Percentiles rank a stretch among this genome's conserved stretches.
Evolutionary conservation across 768 basidiomycete genomes (phyloP).

Genomic region (Leucosporidium creatinivorum): DNA sequence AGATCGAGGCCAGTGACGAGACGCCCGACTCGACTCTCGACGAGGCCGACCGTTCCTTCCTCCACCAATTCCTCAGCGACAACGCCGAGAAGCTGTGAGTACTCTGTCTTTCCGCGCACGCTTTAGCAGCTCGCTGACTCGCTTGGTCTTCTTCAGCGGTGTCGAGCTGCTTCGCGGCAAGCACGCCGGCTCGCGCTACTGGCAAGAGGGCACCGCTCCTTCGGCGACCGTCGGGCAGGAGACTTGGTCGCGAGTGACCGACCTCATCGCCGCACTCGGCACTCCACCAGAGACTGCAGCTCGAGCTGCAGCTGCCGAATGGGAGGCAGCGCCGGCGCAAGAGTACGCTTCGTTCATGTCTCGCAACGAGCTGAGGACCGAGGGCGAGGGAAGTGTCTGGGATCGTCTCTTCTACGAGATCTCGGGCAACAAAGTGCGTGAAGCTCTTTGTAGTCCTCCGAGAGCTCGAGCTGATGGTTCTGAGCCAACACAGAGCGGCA

Average conservation of each 20-base stretch:
- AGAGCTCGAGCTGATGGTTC: neutral
- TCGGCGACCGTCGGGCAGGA: neutral
- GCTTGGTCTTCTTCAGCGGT: neutral
- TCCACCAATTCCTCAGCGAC: slow-evolving; percentile 10
- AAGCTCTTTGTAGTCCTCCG: slow-evolving; percentile 69
- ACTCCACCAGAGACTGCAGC: neutral
- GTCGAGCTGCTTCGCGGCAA: slow-evolving; percentile 5
- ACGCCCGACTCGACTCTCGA: neutral
- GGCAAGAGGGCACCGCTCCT: neutral
- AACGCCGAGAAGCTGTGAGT: slow-evolving; percentile 6
- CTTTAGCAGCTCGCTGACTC: neutral
- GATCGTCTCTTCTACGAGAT: neutral
- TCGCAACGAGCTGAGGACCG: neutral
- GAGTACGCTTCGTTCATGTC: slow-evolving; percentile 2
- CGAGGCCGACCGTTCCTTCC: neutral
- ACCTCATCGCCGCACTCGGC: slow-evolving; percentile 1
- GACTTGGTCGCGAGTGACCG: slow-evolving; percentile 4
- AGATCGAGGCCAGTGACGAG: neutral
- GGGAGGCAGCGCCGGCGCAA: neutral
- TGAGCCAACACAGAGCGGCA: slow-evolving; percentile 12
- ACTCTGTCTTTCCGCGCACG: too few species aligned
- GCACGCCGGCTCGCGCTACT: neutral
- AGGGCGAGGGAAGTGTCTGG: neutral
- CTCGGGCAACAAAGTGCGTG: slow-evolving; percentile 67
- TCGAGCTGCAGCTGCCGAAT: neutral